Base-by-base conservation (phyloP, 2,329 filamentous ascomycete species). In the Botrytis sinoallii region DNA sequence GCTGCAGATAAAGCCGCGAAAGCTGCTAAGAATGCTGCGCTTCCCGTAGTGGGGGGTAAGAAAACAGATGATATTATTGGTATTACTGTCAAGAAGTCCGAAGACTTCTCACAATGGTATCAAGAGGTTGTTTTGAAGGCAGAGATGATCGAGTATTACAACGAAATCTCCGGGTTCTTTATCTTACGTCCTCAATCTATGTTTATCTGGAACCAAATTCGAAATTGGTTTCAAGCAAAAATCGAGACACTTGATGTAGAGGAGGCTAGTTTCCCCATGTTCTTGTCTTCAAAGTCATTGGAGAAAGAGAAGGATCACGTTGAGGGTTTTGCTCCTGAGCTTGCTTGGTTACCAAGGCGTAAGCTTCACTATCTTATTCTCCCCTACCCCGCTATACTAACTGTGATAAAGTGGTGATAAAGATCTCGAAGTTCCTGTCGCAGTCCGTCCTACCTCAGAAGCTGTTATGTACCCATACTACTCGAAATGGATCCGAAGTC, bases 81-180 rank as follows among this genome's bases (percentile, higher is more conserved):
- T 77, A 97, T 98, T 80, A 96, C 95, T 76, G 90, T 92, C 75
- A 88, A 88, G 76, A 98, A 98, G 84, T 86, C 91, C 67, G 91
- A 93, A 66, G 94, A 98, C 84, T 96, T 99, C 82, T 88, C 93
- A 69, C 90, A 91, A 84, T 99, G 96, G 96, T 99, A 99, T 84
- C 94, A 97, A 85, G 95, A 99, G 85, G 93, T 98, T 75, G 92
- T 99, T 73, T 91, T 95, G 81, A 99, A 99, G 88, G 93, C 94
- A 79, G 94, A 98, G 82, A 93, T 99, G 92, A 91, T 98, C 80
- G 95, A 97, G 81, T 99, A 98, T 88, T 98, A 98, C 67, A 77
- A 84, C 81, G 93, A 97, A 85, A 95, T 98, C 75, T 93, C 95
- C n/a, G 93, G 95, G 67, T 98, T 97, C 86, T 98, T 97, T 84